phyloP scores from a whole-genome alignment of 768 basidiomycete genomes.

The Harrya chromipes region DNA sequence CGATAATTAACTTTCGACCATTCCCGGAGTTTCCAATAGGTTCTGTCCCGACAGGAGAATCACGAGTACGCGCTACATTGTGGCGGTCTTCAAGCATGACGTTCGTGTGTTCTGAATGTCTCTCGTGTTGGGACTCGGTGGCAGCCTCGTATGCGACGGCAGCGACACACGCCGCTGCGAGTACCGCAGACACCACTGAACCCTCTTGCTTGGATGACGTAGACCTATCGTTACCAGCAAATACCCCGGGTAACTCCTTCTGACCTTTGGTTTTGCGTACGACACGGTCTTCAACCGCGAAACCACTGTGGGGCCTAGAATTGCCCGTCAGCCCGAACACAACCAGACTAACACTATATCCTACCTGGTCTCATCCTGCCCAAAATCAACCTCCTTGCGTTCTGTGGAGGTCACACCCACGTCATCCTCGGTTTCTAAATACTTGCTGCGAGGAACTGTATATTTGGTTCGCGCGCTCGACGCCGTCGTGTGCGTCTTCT shows the following conservation, averaged over 20 bases:
- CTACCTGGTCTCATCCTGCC: conserved; percentile 5
- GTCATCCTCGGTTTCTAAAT: conserved; percentile 1
- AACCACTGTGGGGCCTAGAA: neutral
- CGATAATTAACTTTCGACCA: neutral
- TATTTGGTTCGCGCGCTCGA: conserved; percentile 5
- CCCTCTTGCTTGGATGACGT: conserved; percentile 4
- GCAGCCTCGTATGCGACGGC: conserved; percentile 11
- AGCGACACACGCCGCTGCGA: conserved; percentile 11
- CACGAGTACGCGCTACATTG: neutral
- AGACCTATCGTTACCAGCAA: neutral
- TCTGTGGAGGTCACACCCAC: neutral
- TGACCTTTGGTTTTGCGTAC: neutral
- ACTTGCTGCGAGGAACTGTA: conserved; percentile 17
- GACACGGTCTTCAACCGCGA: neutral
- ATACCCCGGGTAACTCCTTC: neutral
- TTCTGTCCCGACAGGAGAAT: neutral
- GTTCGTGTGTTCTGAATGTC: neutral
- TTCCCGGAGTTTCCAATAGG: neutral
- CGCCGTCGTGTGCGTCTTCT: neutral
- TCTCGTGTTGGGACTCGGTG: conserved; percentile 5
- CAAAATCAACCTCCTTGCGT: neutral
- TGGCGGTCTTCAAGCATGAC: neutral
- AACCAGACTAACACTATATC: too few species aligned
- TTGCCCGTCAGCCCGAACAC: neutral
- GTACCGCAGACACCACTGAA: conserved; percentile 10